phyloP scores from a whole-genome alignment of 2,329 filamentous ascomycete genomes.

The Penicillium sp. region DNA sequence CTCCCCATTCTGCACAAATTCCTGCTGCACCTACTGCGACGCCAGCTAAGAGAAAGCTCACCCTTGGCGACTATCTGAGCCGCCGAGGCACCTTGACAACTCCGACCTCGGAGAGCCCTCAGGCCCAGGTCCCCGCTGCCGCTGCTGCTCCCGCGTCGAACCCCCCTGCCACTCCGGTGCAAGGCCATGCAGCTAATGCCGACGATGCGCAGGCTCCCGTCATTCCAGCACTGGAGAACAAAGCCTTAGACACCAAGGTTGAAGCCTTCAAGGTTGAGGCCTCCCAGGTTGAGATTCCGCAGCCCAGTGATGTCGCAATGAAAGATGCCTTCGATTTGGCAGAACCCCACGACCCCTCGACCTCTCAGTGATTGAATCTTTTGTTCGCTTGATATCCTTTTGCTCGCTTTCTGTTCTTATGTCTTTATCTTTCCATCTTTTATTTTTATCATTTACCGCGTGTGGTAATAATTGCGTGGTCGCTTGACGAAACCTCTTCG shows the following conservation, averaged over 20 bases:
- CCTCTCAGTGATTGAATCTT: constrained; percentile 24
- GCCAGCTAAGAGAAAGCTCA: constrained; percentile 53
- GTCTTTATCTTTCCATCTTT: constrained; percentile 22
- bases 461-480: constrained; percentile 14
- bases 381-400: neutral
- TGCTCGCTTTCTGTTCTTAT: neutral
- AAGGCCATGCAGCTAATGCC: constrained; percentile 12
- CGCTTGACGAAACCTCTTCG: constrained; percentile 12
- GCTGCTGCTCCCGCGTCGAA: constrained; percentile 26
- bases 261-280: constrained; percentile 22
- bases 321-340: constrained; percentile 33
- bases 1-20: constrained; percentile 23
- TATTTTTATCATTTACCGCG: constrained; percentile 1
- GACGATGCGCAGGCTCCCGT: constrained; percentile 7
- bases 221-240: constrained; percentile 17
- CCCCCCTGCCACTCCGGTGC: constrained; percentile 17
- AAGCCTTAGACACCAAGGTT: constrained; percentile 8
- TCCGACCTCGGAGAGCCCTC: constrained; percentile 44
- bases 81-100: constrained; percentile 43
- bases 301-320: constrained; percentile 31
- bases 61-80: constrained; percentile 51
- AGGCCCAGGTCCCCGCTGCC: constrained; percentile 26
- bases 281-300: constrained; percentile 18
- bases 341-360: constrained; percentile 29
- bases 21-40: constrained; percentile 42